A percentile compares a stretch with the other conserved stretches of the same genome.
phyloP scores from a whole-genome alignment of 305 asterid species.

The Solanum hybrid region DNA sequence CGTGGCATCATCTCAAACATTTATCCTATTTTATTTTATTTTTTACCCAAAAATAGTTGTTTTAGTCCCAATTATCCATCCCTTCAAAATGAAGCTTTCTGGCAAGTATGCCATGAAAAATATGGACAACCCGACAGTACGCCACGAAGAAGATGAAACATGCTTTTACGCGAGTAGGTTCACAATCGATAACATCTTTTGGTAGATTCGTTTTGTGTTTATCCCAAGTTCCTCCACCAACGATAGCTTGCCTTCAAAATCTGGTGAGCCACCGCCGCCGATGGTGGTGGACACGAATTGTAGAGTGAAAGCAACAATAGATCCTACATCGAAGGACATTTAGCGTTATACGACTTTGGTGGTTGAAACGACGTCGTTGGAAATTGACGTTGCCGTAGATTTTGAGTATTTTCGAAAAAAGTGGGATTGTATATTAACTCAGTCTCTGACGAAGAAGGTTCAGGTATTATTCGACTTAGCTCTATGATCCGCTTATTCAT shows the following conservation, averaged over 20 bases:
- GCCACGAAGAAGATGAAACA: background rate
- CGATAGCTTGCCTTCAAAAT: background rate
- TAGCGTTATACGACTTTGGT: background rate
- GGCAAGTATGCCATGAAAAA: too few relatives aligned
- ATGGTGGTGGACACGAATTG: background rate
- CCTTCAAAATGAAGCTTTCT: background rate
- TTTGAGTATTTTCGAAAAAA: background rate
- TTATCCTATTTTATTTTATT: background rate
- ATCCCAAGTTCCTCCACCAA: background rate
- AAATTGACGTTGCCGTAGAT: too few relatives aligned
- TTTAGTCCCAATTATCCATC: background rate
- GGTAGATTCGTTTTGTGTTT: background rate
- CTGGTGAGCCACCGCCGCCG: background rate
- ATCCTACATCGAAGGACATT: background rate
- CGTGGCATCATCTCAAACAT: background rate
- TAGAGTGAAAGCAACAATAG: background rate
- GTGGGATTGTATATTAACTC: background rate
- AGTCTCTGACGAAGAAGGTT: background rate
- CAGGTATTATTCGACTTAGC: background rate
- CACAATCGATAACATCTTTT: background rate
- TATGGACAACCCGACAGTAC: background rate
- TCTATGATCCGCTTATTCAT: background rate
- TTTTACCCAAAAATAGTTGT: background rate
- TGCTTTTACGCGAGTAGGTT: background rate
- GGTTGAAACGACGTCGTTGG: background rate